phyloP scores from a whole-genome alignment of 495 filamentous ascomycete species.

The Aspergillus leporis region DNA sequence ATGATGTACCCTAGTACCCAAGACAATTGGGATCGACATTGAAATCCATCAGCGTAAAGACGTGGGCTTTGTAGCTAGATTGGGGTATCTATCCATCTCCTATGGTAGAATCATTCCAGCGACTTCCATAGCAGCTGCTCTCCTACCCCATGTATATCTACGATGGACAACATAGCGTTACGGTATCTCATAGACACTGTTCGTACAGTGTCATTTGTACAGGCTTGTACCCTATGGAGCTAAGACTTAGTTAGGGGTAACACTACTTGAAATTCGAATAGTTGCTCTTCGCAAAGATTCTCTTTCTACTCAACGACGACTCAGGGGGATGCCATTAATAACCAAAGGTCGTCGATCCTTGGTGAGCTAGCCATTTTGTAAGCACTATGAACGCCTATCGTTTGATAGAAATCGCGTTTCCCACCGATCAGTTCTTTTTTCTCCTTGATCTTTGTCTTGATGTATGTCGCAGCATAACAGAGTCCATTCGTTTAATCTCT shows the following conservation, averaged over 20 bases:
- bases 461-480: background rate
- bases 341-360: background rate
- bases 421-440: too few species aligned
- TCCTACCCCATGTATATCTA: too few species aligned
- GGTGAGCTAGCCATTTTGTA: background rate
- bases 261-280: too few species aligned
- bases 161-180: too few species aligned
- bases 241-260: background rate
- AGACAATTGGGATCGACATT: conserved; percentile 8
- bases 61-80: background rate
- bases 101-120: background rate
- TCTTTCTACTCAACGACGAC: background rate
- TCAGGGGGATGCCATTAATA: background rate
- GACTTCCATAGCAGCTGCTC: background rate
- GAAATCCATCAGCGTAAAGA: background rate
- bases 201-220: too few species aligned
- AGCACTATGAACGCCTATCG: background rate
- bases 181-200: too few species aligned
- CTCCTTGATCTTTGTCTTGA: background rate
- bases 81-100: background rate
- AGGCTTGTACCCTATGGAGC: background rate
- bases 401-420: too few species aligned
- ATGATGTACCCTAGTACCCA: background rate
- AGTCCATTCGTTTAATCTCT: conserved; percentile 1
- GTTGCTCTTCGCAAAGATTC: background rate